These are phyloP conservation scores for Pyrenula massariospora DNA, from an alignment of 495 filamentous ascomycete species.

Conservation along the genomic window DNA sequence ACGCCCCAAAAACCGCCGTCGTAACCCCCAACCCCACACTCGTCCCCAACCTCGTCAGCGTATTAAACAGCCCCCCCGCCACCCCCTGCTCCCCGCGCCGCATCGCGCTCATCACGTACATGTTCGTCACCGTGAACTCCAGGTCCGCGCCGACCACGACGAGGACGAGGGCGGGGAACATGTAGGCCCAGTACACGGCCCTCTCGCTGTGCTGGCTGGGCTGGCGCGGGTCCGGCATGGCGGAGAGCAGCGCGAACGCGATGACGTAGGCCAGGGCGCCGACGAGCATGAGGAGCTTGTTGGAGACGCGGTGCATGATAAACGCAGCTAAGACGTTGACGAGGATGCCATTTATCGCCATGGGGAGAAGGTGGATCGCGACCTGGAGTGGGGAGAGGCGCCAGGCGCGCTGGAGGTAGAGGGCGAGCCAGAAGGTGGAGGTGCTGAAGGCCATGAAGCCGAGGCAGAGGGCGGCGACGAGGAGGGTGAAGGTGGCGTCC, in stretches of 20 bases:
- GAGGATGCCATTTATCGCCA: constrained; percentile 36
- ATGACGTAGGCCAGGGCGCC: constrained; percentile 30
- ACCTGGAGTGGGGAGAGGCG: constrained; percentile 28
- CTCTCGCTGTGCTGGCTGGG: constrained; percentile 6
- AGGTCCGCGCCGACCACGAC: constrained; percentile 44
- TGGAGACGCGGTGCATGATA: constrained; percentile 39
- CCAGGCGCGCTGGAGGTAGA: constrained; percentile 34
- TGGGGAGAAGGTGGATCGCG: constrained; percentile 43
- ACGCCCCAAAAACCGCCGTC: not conserved
- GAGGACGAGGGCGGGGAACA: constrained; percentile 38
- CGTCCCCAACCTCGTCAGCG: constrained; percentile 36
- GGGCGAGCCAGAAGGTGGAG: constrained; percentile 22
- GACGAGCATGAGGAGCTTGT: constrained; percentile 31
- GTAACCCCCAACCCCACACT: constrained; percentile 30
- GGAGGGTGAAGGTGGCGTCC: constrained; percentile 1
- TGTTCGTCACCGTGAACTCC: constrained; percentile 49
- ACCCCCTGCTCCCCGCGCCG: constrained; percentile 63
- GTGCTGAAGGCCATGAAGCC: constrained; percentile 26
- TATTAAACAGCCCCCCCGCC: constrained; percentile 45
- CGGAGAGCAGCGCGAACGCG: constrained; percentile 41
- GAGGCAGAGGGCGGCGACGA: constrained; percentile 20
- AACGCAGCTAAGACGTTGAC: constrained; percentile 44
- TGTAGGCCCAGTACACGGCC: constrained; percentile 41
- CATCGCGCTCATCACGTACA: constrained; percentile 73
- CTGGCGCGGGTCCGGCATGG: constrained; percentile 24